Evolutionary conservation across 2,329 filamentous ascomycete genomes (phyloP), one percentile per base, ranked within the genome.

Genomic region (Nemania abortiva): DNA sequence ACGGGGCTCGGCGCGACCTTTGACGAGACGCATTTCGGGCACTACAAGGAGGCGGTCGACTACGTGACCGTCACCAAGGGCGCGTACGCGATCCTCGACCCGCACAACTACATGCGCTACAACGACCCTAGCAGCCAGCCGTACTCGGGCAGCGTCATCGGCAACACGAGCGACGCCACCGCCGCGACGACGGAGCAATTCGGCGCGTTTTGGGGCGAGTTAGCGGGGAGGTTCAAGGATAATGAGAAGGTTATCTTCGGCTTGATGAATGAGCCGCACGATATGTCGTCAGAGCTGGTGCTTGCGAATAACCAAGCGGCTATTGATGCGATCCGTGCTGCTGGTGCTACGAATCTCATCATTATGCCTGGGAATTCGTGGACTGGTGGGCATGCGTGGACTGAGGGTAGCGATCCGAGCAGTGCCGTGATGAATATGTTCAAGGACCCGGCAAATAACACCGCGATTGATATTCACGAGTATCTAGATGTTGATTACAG

Each of bases 91-190:
- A 84, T 87, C 67, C 76, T 87, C 2, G 84, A 86, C 73, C 84
- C 84, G 2, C 85, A 86, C 77, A 86, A 85, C 74, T 85, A 86
- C 73, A 86, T 86, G 85, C 80, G 84, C 3, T 87, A 87, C 75
- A 86, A 86, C 70, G 80, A 87, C 72, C 85, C 85, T 1, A 83
- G 80, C 20, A 78, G 79, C 34, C 85, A 87, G 73, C 84, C 85
- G 3, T 81, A 77, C 63, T 82, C 80, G 6, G 85, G 84, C 49
- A 83, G 81, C 71, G 80, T 86, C 11, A 86, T 87, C 69, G 85
- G 84, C 27, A 81, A 86, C 74, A 75, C 78, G 0, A 77, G 79
- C 1, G 83, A 87, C 76, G 63, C 79, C 0, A 80, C 77, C 2
- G 81, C 84, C 18, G 82, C 84, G 11, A 84, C 83, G 3, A 85